Evolutionary conservation across 1,284 basidiomycete genomes (phyloP).

Genomic region (Apiotrichum siamense): DNA sequence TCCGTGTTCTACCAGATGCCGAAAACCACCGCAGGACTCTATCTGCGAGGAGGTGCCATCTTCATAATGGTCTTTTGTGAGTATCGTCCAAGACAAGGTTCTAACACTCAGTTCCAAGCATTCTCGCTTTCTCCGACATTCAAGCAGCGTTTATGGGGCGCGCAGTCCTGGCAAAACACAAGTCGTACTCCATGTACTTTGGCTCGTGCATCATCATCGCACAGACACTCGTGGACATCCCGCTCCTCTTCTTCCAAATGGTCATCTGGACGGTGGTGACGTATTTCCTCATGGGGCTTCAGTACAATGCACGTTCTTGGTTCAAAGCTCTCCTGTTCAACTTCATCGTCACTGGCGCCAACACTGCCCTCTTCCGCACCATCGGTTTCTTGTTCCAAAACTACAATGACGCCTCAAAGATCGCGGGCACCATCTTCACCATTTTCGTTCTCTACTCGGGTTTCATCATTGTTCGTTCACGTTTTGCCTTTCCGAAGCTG

Average conservation of each 20-base stretch:
- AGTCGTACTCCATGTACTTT: slow-evolving; percentile 47
- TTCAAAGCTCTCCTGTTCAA: slow-evolving; percentile 40
- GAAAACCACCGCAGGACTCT: slow-evolving; percentile 57
- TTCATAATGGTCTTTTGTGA: slow-evolving; percentile 48
- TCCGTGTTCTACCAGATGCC: slow-evolving; percentile 65
- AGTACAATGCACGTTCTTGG: slow-evolving; percentile 32
- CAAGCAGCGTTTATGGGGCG: slow-evolving; percentile 65
- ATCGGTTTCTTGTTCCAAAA: slow-evolving; percentile 37
- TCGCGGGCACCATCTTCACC: slow-evolving; percentile 35
- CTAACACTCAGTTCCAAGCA: slow-evolving; percentile 38
- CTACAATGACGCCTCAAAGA: slow-evolving; percentile 43
- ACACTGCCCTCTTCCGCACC: slow-evolving; percentile 38
- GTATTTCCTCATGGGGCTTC: slow-evolving; percentile 39
- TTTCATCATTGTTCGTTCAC: slow-evolving; percentile 26
- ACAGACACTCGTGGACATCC: slow-evolving; percentile 57
- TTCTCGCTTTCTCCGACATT: slow-evolving; percentile 61
- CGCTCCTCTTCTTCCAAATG: slow-evolving; percentile 45
- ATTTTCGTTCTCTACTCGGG: slow-evolving; percentile 33
- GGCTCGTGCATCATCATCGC: slow-evolving; percentile 53
- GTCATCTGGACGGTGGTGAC: slow-evolving; percentile 46
- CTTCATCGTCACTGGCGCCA: slow-evolving; percentile 26
- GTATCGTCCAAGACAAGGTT: neutral
- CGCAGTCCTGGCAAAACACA: slow-evolving; percentile 59
- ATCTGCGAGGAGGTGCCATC: slow-evolving; percentile 64
- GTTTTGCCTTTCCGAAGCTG: slow-evolving; percentile 40